Conservation (phyloP, 176 grass and related monocot species). For the Hordeum vulgare region MorexV3_pseudomolecules_assembly NC_058519.1:433569901-433570400, state of each 20-base stretch:
- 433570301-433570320: neutral
- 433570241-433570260: neutral
- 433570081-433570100: neutral
- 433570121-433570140: neutral
- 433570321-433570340: neutral
- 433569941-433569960: neutral
- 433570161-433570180: neutral
- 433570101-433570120: neutral
- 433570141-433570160: neutral
- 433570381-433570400: too few relatives aligned
- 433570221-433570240: neutral
- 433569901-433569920: neutral
- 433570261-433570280: neutral
- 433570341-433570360: neutral
- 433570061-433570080: neutral
- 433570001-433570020: neutral
- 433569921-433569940: neutral
- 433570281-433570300: neutral
- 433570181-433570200: neutral
- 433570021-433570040: neutral
- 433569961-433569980: neutral
- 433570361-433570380: neutral
- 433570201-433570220: neutral
- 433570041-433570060: neutral
- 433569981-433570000: neutral